phyloP scores from a whole-genome alignment of 1,139 yeast genomes.

The Yamadazyma sp. region DNA sequence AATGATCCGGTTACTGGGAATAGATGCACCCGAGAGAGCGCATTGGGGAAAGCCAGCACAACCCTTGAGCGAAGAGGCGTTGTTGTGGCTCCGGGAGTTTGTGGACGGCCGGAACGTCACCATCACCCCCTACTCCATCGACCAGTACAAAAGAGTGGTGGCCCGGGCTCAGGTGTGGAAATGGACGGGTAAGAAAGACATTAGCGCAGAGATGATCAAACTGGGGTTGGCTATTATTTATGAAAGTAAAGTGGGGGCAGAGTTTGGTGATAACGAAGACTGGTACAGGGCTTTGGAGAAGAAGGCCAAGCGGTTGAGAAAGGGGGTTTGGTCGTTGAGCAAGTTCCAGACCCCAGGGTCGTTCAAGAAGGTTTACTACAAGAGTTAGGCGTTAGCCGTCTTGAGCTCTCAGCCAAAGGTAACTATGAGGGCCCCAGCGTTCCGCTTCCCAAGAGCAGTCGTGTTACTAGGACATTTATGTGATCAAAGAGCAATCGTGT shows the following conservation, averaged over 20 bases:
- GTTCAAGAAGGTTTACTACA: slow-evolving; percentile 53
- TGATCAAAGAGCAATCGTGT: too few species aligned
- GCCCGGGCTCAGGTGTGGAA: slow-evolving; percentile 77
- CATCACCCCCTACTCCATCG: slow-evolving; percentile 75
- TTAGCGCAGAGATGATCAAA: slow-evolving; percentile 83
- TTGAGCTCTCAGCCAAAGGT: too few species aligned
- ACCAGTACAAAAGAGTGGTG: slow-evolving; percentile 88
- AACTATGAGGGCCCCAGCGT: too few species aligned
- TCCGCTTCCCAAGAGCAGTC: too few species aligned
- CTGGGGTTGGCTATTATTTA: slow-evolving; percentile 85
- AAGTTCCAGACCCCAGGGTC: slow-evolving; percentile 74
- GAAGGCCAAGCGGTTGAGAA: slow-evolving; percentile 52
- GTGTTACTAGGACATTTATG: too few species aligned
- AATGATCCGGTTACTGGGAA: slow-evolving; percentile 80
- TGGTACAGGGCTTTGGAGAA: slow-evolving; percentile 59
- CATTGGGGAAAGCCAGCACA: slow-evolving; percentile 96
- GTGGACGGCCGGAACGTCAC: slow-evolving; percentile 66
- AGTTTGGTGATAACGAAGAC: slow-evolving; percentile 75
- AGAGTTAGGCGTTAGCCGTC: too few species aligned
- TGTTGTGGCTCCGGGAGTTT: slow-evolving; percentile 68
- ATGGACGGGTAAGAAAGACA: slow-evolving; percentile 73
- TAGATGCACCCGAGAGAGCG: slow-evolving; percentile 97
- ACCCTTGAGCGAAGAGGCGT: slow-evolving; percentile 82
- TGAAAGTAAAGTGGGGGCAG: slow-evolving; percentile 79
- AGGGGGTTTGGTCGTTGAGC: slow-evolving; percentile 72